These are phyloP conservation scores for Metrosideros polymorpha DNA, from an alignment of 441 rosid species.

Conservation along the genomic window DNA sequence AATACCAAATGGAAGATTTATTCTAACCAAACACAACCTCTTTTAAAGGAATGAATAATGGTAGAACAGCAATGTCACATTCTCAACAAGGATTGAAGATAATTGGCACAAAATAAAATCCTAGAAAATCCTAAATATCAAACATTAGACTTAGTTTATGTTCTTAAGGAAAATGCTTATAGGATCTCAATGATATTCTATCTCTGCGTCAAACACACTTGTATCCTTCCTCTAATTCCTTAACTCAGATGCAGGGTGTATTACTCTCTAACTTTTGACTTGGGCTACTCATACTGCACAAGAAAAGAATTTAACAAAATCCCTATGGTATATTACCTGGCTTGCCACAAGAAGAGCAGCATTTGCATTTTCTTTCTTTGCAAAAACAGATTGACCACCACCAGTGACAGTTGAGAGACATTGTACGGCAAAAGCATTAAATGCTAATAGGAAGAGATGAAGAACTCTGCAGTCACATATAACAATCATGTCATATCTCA, in stretches of 20 bases:
- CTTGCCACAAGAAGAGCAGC: slow-evolving; percentile 79
- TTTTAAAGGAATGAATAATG: not conserved
- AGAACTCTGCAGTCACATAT: slow-evolving; percentile 35
- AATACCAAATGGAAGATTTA: not conserved
- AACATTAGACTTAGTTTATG: not conserved
- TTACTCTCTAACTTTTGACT: not conserved
- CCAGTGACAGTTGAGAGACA: slow-evolving; percentile 47
- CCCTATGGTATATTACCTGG: slow-evolving; percentile 37
- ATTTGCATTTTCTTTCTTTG: slow-evolving; percentile 50
- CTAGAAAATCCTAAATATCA: not conserved
- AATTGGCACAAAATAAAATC: not conserved
- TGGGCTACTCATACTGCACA: not conserved
- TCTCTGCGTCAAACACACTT: not conserved
- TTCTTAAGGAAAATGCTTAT: not conserved
- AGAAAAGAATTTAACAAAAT: not conserved
- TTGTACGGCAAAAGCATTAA: slow-evolving; percentile 45
- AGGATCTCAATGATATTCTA: not conserved
- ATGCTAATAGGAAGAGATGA: slow-evolving; percentile 58
- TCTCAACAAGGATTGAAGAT: not conserved
- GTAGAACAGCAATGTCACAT: not conserved
- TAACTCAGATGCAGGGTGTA: not conserved
- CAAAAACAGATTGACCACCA: slow-evolving; percentile 35
- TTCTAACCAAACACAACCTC: not conserved
- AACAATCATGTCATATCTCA: not conserved
- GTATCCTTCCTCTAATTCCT: not conserved